phyloP scores from a whole-genome alignment of 768 basidiomycete species.

The Clavulina sp. region DNA sequence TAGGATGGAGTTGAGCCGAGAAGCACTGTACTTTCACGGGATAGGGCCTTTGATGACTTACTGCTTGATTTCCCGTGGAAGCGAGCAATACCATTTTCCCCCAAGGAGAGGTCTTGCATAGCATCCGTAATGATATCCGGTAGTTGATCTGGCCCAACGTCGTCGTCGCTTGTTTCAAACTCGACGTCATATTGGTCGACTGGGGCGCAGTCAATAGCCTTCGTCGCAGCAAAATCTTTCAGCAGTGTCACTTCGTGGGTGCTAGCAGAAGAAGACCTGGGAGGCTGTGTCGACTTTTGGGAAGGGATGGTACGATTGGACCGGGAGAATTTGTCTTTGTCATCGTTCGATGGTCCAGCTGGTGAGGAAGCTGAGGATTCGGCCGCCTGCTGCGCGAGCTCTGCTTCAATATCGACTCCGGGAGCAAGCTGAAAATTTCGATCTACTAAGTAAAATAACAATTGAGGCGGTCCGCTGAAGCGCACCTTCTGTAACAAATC shows the following conservation, averaged over 20 bases:
- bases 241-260: background rate
- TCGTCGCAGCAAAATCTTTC: background rate
- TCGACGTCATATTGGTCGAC: constrained; percentile 5
- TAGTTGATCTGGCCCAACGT: constrained; percentile 14
- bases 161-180: constrained; percentile 13
- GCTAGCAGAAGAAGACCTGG: background rate
- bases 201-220: background rate
- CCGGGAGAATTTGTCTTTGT: background rate
- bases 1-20: background rate
- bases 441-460: no score
- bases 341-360: background rate
- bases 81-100: constrained; percentile 17
- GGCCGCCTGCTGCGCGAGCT: background rate
- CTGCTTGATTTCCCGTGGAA: constrained; percentile 42
- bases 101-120: constrained; percentile 18
- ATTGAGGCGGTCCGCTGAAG: constrained; percentile 2
- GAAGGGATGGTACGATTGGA: background rate
- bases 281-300: background rate
- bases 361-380: background rate
- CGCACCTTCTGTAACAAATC: constrained; percentile 26
- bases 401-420: constrained; percentile 20
- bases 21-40: background rate
- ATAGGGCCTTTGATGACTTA: background rate
- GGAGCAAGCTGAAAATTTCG: constrained; percentile 4
- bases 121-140: constrained; percentile 16